Conservation (phyloP, 805 yeast species). For the Jamesozyma lodderae region DNA sequence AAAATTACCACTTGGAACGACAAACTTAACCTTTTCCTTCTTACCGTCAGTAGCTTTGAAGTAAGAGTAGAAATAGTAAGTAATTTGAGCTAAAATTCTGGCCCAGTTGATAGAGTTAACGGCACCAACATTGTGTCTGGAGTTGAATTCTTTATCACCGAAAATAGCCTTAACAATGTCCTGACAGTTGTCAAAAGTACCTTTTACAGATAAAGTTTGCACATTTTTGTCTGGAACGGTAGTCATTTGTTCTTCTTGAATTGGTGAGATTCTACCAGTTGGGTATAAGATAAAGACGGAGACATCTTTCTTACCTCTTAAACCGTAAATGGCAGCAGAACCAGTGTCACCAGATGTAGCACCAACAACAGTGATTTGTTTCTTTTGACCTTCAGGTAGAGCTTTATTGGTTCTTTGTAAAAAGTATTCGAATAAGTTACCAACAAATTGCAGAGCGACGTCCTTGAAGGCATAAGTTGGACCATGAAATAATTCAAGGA, state of each 20-base stretch:
- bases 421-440: conserved; percentile 92
- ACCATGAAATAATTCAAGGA: conserved; percentile 94
- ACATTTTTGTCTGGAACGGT: conserved; percentile 89
- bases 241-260: conserved; percentile 98
- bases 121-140: conserved; percentile 89
- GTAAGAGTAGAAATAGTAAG: conserved; percentile 90
- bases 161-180: conserved; percentile 89
- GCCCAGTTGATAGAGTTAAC: conserved; percentile 99
- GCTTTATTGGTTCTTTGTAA: conserved; percentile 61
- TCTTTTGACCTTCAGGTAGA: conserved; percentile 49
- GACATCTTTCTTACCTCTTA: conserved; percentile 95
- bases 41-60: conserved; percentile 47
- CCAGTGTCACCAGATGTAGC: conserved; percentile 99
- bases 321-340: conserved; percentile 96
- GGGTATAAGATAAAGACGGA: conserved; percentile 94
- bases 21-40: conserved; percentile 56
- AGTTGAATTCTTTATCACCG: conserved; percentile 82
- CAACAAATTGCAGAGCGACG: conserved; percentile 96
- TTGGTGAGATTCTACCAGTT: conserved; percentile 93
- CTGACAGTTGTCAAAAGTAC: conserved; percentile 98
- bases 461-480: conserved; percentile 99
- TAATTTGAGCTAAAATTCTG: conserved; percentile 92
- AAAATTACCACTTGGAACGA: conserved; percentile 96
- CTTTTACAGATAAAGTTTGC: conserved; percentile 89
- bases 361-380: conserved; percentile 90